Conservation (phyloP, 805 yeast genomes). For the Spathaspora sp. region DNA sequence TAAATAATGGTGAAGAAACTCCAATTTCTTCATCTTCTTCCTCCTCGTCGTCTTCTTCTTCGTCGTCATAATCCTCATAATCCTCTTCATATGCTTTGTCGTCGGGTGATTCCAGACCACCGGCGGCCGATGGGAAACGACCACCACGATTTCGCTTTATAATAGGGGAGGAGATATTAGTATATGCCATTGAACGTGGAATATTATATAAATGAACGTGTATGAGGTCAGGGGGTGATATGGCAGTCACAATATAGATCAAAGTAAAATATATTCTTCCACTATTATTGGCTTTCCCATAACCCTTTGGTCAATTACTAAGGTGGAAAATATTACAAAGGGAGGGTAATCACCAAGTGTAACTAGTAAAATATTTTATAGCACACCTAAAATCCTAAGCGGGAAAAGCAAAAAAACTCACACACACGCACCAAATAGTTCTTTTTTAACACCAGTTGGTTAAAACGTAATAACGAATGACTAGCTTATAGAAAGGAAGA, state of each 20-base stretch:
- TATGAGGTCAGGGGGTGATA: background rate
- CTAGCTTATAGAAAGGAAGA: background rate
- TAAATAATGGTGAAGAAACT: conserved; percentile 18
- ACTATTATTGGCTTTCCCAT: no score
- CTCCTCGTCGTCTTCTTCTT: background rate
- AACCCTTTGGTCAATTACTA: no score
- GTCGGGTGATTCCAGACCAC: background rate
- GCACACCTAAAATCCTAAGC: no score
- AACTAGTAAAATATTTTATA: no score
- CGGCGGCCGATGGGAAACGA: background rate
- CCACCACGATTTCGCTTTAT: background rate
- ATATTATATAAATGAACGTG: background rate
- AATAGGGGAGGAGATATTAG: background rate
- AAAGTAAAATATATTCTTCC: no score
- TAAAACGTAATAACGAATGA: background rate
- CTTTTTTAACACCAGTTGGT: no score
- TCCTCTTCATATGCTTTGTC: background rate
- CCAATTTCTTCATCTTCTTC: background rate
- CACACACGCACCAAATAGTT: no score
- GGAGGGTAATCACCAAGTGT: no score
- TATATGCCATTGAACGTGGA: background rate
- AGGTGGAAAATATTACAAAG: no score
- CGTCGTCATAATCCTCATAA: background rate
- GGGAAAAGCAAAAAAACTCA: no score
- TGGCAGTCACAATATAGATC: no score